These are phyloP conservation scores for Clonostachys rosea DNA, from an alignment of 2,329 filamentous ascomycete species.

Conservation along the genomic window DNA sequence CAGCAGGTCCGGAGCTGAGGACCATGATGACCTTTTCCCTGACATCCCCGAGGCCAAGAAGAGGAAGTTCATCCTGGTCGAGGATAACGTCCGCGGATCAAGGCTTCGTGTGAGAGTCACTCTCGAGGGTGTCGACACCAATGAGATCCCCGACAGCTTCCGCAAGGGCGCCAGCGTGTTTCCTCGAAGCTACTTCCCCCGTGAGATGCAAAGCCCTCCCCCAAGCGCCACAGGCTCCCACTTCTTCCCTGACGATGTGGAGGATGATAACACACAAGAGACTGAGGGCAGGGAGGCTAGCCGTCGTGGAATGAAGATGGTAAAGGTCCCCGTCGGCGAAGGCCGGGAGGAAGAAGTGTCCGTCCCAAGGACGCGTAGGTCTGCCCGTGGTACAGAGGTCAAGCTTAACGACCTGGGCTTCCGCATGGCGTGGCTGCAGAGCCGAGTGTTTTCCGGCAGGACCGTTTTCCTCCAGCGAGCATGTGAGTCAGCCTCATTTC, in stretches of 20 bases:
- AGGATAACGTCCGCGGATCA: conserved; percentile 77
- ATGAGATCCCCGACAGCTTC: conserved; percentile 94
- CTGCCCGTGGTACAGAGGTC: conserved; percentile 75
- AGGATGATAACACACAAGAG: conserved; percentile 50
- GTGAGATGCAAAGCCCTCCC: conserved; percentile 86
- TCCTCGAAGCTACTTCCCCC: conserved; percentile 85
- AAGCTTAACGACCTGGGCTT: conserved; percentile 89
- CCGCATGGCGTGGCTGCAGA: conserved; percentile 95
- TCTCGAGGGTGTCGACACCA: conserved; percentile 88
- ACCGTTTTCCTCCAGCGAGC: conserved; percentile 88
- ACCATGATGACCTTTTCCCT: conserved; percentile 72
- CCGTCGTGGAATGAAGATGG: conserved; percentile 34
- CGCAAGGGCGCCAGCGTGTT: conserved; percentile 86
- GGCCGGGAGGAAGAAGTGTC: conserved; percentile 69
- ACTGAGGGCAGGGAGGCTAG: conserved; percentile 40
- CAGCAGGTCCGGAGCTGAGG: conserved; percentile 44
- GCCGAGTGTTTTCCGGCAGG: conserved; percentile 81
- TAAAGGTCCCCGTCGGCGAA: conserved; percentile 61
- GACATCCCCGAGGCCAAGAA: conserved; percentile 86
- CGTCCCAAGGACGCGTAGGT: conserved; percentile 69
- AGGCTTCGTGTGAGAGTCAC: conserved; percentile 86
- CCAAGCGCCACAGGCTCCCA: conserved; percentile 69
- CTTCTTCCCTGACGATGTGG: conserved; percentile 66
- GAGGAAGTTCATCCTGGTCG: conserved; percentile 94
- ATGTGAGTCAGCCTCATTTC: conserved; percentile 53